A percentile compares a stretch with the other conserved stretches of the same genome.
These are phyloP conservation scores for Botrytis sinoallii DNA, from an alignment of 2,329 filamentous ascomycete species.

Conservation along the genomic window DNA sequence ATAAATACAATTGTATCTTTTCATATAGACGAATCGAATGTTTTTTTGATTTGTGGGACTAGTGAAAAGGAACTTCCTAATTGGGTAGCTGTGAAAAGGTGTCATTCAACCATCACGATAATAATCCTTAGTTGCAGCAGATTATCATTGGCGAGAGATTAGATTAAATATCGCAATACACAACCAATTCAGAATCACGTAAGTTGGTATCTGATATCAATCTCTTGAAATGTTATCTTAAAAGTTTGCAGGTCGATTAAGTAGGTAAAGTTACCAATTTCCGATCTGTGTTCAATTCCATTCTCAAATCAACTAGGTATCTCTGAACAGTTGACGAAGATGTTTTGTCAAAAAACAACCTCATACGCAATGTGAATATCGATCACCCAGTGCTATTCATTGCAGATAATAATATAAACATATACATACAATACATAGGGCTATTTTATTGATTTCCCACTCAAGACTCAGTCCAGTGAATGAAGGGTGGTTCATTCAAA, in stretches of 20 bases:
- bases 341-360: no score
- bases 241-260: background rate
- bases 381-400: no score
- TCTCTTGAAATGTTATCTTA: background rate
- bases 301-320: background rate
- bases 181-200: background rate
- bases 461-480: background rate
- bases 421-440: background rate
- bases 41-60: background rate
- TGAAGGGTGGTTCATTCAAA: background rate
- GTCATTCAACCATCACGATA: background rate
- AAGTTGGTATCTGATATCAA: background rate
- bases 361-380: background rate
- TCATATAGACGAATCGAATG: background rate
- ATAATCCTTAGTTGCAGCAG: background rate
- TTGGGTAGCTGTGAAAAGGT: background rate
- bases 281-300: background rate
- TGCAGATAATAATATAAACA: background rate
- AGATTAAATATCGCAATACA: background rate
- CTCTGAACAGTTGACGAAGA: background rate
- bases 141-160: background rate
- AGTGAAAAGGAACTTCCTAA: constrained; percentile 7
- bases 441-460: no score
- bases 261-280: background rate
- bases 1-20: background rate